phyloP scores from a whole-genome alignment of 176 grass and related monocot genomes.

The Hsuehochloa calcarea region DNA sequence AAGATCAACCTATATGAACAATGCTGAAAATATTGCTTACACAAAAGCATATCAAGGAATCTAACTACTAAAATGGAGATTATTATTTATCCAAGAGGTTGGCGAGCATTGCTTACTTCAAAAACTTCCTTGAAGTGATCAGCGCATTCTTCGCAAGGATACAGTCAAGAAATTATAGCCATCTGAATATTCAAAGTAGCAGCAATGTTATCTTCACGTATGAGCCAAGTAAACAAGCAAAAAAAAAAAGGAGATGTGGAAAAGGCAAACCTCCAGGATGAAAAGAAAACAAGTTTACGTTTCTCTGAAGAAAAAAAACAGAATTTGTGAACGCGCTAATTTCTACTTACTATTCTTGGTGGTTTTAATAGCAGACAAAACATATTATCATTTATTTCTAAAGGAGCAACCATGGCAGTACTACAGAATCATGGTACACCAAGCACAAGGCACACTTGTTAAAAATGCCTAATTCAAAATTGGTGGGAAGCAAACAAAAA shows the following conservation, averaged over 20 bases:
- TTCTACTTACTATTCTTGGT: not conserved
- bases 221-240: not conserved
- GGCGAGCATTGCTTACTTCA: conserved; percentile 68
- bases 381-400: not conserved
- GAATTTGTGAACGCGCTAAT: not conserved
- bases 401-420: not conserved
- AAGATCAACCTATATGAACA: not conserved
- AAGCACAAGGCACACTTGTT: not conserved
- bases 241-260: not conserved
- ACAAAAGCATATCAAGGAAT: not conserved
- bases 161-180: conserved; percentile 79
- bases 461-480: not conserved
- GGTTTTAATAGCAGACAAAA: not conserved
- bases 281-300: not conserved
- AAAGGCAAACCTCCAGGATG: not conserved
- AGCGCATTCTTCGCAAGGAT: conserved; percentile 94
- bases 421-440: not conserved
- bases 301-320: not conserved
- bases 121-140: conserved; percentile 95
- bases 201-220: conserved; percentile 27
- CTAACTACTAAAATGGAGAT: not conserved
- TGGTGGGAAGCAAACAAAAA: not conserved
- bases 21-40: not conserved
- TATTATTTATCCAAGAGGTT: not conserved
- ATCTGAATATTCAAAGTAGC: conserved; percentile 54